phyloP scores from a whole-genome alignment of 2,329 filamentous ascomycete genomes.

The Exutisphaerella laricina region DNA sequence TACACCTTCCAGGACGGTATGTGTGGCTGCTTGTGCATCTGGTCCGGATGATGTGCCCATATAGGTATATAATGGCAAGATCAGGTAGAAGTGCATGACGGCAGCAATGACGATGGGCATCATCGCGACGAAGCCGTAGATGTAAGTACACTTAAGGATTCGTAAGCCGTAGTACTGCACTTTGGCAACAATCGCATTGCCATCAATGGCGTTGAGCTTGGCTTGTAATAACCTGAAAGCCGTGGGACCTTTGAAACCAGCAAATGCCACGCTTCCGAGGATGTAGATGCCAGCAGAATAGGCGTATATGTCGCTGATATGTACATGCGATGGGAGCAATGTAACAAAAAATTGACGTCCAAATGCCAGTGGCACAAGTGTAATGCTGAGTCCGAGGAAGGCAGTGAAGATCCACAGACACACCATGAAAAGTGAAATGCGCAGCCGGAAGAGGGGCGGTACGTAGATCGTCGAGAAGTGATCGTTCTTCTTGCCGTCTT shows the following conservation, averaged over 20 bases:
- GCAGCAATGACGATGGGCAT: constrained; percentile 75
- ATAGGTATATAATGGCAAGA: constrained; percentile 81
- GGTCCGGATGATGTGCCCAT: constrained; percentile 36
- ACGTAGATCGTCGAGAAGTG: constrained; percentile 58
- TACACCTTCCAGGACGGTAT: not conserved
- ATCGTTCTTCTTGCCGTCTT: constrained; percentile 35
- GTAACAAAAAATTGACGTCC: constrained; percentile 72
- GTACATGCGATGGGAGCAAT: constrained; percentile 64
- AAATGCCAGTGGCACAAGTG: constrained; percentile 78
- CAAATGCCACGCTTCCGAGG: constrained; percentile 63
- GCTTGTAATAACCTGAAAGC: constrained; percentile 11
- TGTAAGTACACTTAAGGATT: constrained; percentile 59
- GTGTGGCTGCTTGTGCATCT: constrained; percentile 15
- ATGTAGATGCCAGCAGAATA: constrained; percentile 87
- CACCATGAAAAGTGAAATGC: constrained; percentile 79
- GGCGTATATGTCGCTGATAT: constrained; percentile 92
- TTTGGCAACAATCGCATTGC: constrained; percentile 23
- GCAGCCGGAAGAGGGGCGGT: constrained; percentile 73
- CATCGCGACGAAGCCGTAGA: constrained; percentile 68
- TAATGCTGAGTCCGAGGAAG: constrained; percentile 74
- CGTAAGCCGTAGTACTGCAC: constrained; percentile 28
- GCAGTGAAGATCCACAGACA: constrained; percentile 93
- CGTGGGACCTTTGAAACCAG: constrained; percentile 28
- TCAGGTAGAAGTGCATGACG: constrained; percentile 79
- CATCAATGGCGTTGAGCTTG: constrained; percentile 17